Evolutionary conservation across 2,329 filamentous ascomycete genomes (phyloP).

Genomic region (Hypoxylon sp.): DNA sequence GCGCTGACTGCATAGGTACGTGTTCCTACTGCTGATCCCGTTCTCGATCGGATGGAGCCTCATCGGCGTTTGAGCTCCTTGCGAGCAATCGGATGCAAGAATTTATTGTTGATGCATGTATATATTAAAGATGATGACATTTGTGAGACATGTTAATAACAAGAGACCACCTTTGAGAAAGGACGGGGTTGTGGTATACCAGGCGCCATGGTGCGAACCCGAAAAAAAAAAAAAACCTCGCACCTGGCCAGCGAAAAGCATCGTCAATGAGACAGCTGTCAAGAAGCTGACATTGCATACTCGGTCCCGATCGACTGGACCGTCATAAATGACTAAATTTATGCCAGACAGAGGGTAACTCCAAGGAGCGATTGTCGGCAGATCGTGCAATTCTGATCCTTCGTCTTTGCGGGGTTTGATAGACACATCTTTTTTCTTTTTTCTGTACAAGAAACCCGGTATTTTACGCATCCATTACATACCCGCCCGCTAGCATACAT

Average conservation of each 20-base stretch:
- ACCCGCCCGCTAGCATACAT: not conserved
- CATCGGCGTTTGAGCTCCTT: not conserved
- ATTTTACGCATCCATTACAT: slow-evolving; percentile 16
- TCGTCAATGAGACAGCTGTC: slow-evolving; percentile 4
- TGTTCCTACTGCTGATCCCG: slow-evolving; percentile 28
- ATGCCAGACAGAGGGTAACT: slow-evolving; percentile 22
- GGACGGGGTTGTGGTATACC: slow-evolving; percentile 12
- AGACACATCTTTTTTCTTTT: slow-evolving; percentile 2
- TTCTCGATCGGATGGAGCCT: slow-evolving; percentile 15
- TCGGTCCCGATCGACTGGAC: slow-evolving; percentile 28
- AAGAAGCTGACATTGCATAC: slow-evolving; percentile 18
- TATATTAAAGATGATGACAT: not conserved
- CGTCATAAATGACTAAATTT: slow-evolving; percentile 33
- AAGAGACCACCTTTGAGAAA: not conserved
- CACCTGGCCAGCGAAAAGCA: not conserved
- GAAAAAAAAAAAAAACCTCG: not conserved
- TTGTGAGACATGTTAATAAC: not conserved
- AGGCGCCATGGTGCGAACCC: slow-evolving; percentile 2
- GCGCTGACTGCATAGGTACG: slow-evolving; percentile 21
- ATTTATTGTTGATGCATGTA: not conserved
- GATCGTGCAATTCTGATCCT: slow-evolving; percentile 39
- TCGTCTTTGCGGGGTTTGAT: slow-evolving; percentile 39
- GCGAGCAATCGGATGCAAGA: not conserved
- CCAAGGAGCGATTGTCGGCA: slow-evolving; percentile 39
- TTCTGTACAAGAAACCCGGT: not conserved